Conservation (phyloP, 148 eudicot species). For the Camellia japonica region DNA sequence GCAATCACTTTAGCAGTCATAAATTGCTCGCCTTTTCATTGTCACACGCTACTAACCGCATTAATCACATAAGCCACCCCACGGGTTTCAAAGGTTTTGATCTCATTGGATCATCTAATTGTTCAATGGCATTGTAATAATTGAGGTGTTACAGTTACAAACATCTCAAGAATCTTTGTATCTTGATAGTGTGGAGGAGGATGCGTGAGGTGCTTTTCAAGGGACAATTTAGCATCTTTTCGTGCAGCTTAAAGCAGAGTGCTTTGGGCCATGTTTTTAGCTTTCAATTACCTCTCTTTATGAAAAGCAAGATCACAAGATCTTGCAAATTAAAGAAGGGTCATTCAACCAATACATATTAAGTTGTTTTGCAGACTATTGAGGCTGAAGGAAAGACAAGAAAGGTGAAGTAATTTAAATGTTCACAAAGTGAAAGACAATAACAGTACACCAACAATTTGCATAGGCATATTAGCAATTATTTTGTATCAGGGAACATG, state of each 20-base stretch:
- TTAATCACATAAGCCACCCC: background rate
- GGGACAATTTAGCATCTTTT: slow-evolving; percentile 4
- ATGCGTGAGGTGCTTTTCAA: slow-evolving; percentile 1
- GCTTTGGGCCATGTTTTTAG: background rate
- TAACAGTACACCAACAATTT: background rate
- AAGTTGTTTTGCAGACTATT: background rate
- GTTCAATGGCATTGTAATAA: background rate
- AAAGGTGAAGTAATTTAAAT: background rate
- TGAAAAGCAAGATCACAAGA: slow-evolving; percentile 2
- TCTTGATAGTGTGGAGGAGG: slow-evolving; percentile 9
- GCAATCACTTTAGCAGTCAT: background rate
- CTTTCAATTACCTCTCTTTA: slow-evolving; percentile 8
- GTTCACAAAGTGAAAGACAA: slow-evolving; percentile 3
- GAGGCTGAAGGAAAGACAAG: background rate
- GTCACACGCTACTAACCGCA: background rate
- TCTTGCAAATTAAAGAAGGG: background rate
- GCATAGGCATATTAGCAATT: no score
- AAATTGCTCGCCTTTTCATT: background rate
- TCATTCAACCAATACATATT: background rate
- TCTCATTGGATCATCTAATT: background rate
- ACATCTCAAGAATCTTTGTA: background rate
- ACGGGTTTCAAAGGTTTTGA: background rate
- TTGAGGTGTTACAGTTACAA: no score
- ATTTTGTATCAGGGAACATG: background rate
- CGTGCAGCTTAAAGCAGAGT: background rate